Percentiles rank a stretch among this genome's conserved stretches.
Evolutionary conservation across 202 grass and related monocot species (phyloP).

Genomic region (Hordeum pubiflorum): DNA sequence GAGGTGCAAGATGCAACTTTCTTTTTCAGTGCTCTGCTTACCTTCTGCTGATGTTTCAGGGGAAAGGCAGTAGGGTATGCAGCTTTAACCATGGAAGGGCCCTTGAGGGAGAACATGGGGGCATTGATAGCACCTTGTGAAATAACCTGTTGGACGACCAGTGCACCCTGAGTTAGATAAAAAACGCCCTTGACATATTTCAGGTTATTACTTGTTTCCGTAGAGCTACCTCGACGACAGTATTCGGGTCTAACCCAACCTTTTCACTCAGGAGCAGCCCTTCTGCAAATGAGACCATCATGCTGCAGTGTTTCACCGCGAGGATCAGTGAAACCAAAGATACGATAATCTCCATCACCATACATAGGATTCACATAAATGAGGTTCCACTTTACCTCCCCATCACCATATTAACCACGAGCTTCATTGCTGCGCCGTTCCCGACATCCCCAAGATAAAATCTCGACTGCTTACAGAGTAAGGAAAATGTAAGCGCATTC

Average conservation of each 20-base stretch:
- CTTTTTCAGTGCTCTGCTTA: constrained; percentile 10
- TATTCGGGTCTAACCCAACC: constrained; percentile 66
- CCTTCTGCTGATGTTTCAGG: constrained; percentile 97
- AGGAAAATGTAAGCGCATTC: constrained; percentile 16
- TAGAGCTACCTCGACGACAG: constrained; percentile 63
- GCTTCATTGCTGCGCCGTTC: constrained; percentile 92
- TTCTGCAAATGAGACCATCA: constrained; percentile 95
- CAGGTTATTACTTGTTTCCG: background rate
- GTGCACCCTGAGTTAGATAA: constrained; percentile 16
- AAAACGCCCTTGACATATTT: background rate
- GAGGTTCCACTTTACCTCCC: constrained; percentile 48
- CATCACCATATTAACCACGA: constrained; percentile 97
- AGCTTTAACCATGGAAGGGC: constrained; percentile 88
- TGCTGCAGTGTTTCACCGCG: constrained; percentile 43
- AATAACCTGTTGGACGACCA: constrained; percentile 56
- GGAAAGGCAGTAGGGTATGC: constrained; percentile 76
- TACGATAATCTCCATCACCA: background rate
- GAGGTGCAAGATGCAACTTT: constrained; percentile 24
- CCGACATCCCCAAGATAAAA: constrained; percentile 85
- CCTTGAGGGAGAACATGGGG: constrained; percentile 82
- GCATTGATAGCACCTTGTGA: constrained; percentile 90
- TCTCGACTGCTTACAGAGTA: constrained; percentile 50
- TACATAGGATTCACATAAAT: constrained; percentile 19
- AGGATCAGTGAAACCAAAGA: constrained; percentile 17
- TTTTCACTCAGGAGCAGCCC: constrained; percentile 78